Conservation (phyloP, 805 yeast species). For the Zygosaccharomyces bailii region DNA sequence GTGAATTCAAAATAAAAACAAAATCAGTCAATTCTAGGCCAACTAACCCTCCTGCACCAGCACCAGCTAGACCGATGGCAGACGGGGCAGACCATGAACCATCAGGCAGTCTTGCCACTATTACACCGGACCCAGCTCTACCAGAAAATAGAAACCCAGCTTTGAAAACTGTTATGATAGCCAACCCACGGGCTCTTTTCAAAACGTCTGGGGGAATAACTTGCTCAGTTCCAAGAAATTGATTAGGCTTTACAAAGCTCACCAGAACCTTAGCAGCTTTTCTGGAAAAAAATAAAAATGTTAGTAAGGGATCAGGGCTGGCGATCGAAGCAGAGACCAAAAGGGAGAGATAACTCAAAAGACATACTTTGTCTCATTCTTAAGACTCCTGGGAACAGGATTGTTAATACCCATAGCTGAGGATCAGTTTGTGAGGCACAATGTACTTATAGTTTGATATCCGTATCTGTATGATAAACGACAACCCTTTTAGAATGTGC, state of each 20-base stretch:
- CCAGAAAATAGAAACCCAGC: conserved; percentile 97
- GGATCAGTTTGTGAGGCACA: not conserved
- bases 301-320: conserved; percentile 3
- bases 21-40: conserved; percentile 97
- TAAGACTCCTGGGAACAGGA: conserved; percentile 89
- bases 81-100: conserved; percentile 98
- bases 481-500: not conserved
- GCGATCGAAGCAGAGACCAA: not conserved
- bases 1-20: conserved; percentile 83
- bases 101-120: conserved; percentile 90
- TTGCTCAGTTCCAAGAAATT: conserved; percentile 80
- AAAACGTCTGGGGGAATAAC: conserved; percentile 87
- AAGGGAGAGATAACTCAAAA: not conserved
- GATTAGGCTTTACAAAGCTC: conserved; percentile 92
- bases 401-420: conserved; percentile 75
- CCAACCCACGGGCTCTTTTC: conserved; percentile 88
- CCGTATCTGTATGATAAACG: not conserved
- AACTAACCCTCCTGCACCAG: conserved; percentile 97
- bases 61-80: conserved; percentile 94
- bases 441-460: not conserved
- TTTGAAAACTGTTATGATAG: conserved; percentile 87
- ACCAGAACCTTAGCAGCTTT: conserved; percentile 92
- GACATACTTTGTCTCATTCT: conserved; percentile 79
- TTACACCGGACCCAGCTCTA: conserved; percentile 95
- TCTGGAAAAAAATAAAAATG: conserved; percentile 36